Evolutionary conservation across 495 filamentous ascomycete genomes (phyloP), one percentile per base, ranked within the genome.

Genomic region (Chaetomium tenue): DNA sequence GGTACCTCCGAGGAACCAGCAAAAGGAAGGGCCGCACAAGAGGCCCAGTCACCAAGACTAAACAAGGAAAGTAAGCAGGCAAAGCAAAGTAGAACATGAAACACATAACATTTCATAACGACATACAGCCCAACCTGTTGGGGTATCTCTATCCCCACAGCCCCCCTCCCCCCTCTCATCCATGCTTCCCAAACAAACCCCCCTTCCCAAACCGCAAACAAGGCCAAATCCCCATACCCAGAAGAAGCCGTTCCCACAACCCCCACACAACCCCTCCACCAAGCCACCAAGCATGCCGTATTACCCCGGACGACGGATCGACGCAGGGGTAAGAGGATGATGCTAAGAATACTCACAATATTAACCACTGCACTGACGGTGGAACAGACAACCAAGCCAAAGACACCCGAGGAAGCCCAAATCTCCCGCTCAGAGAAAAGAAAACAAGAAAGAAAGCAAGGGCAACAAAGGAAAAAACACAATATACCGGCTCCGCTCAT

Each of bases 251-350:
- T 37, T 22, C 40, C 28, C 7, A 37, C 26, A 61, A 42, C 48
- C 33, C 8, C 39, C 18, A 47, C 47, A 60, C 18, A n/a, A n/a
- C n/a, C n/a, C n/a, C n/a, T n/a, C n/a, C n/a, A 51, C 9, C 22
- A 18, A 62, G 12, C 2, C 50, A 30, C 60, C 3, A 54, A 61
- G 52, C 18, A 33, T 2, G 40, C 26, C 20, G 18, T 18, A 12
- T 20, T 20, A 16, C 22, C 60, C 25, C 51, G 26, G 18, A 13
- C 60, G 60, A 28, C 50, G 47, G 7, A 63, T 37, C 51, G 60
- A 47, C 52, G 51, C 60, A 63, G 60, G 60, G 15, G 60, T 55
- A 51, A 39, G 51, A 56, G 60, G 62, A 58, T 50, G 46, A 50
- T 50, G 46, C 20, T 58, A 55, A 39, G 46, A 26, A 33, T 39